A percentile compares a stretch with the other conserved stretches of the same genome.
Evolutionary conservation across 225 moss, liverwort and hornwort genomes (phyloP).

Genomic region (Marchantia paleacea): DNA sequence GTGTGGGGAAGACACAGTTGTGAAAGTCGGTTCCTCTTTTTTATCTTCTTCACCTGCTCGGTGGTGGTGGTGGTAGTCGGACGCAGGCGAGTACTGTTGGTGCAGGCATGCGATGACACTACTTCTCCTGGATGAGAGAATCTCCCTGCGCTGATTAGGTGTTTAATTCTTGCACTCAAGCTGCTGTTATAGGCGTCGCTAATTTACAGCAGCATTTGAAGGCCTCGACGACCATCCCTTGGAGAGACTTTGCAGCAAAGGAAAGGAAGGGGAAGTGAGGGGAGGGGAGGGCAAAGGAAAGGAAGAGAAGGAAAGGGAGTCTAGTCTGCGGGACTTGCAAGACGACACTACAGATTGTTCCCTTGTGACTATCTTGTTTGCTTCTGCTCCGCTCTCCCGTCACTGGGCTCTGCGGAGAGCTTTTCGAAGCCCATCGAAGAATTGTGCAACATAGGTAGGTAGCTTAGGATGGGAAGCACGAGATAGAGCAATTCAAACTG

Average conservation of each 20-base stretch:
- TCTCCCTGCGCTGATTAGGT: not conserved
- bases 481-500: constrained; percentile 11
- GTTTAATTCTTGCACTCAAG: not conserved
- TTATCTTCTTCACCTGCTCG: not conserved
- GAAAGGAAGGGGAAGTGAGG: not conserved
- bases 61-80: not conserved
- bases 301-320: not conserved
- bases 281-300: not conserved
- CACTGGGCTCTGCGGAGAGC: not conserved
- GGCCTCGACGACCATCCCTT: not conserved
- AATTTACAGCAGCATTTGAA: not conserved
- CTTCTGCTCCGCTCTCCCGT: not conserved
- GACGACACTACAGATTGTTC: not conserved
- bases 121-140: not conserved
- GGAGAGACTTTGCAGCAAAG: not conserved
- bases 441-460: not conserved
- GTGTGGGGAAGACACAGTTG: not conserved
- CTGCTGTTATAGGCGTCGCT: not conserved
- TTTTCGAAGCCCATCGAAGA: not conserved
- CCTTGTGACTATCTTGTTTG: constrained; percentile 4
- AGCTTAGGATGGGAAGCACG: not conserved
- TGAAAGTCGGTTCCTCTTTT: not conserved
- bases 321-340: not conserved
- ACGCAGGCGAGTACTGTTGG: not conserved
- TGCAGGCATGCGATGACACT: not conserved